Percentiles rank a stretch among this genome's conserved stretches.
phyloP scores from a whole-genome alignment of 2,329 filamentous ascomycete genomes.

The Cordyceps farinosa region DNA sequence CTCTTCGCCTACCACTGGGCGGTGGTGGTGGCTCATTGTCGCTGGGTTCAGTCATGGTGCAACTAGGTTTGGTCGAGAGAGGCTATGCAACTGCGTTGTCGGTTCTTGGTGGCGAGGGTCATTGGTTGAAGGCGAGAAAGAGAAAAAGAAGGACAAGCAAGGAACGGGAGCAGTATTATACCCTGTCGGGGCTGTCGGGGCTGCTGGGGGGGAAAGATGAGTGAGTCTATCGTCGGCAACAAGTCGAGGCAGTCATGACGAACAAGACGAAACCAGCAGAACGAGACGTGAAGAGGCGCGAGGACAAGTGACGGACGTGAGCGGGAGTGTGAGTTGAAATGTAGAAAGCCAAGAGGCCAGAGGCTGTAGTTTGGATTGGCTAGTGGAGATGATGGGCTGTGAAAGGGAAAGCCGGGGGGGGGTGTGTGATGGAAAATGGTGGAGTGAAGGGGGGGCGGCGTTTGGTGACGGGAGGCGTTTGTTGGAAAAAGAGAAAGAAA shows the following conservation, averaged over 20 bases:
- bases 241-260: conserved; percentile 9
- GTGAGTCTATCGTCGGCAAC: background rate
- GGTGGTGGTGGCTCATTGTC: conserved; percentile 22
- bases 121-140: conserved; percentile 1
- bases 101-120: conserved; percentile 8
- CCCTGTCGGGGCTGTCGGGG: background rate
- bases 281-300: background rate
- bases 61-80: conserved; percentile 7
- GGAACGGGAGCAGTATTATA: background rate
- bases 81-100: conserved; percentile 12
- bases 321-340: conserved; percentile 15
- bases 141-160: background rate
- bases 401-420: background rate
- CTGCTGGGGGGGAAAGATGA: background rate
- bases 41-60: conserved; percentile 25
- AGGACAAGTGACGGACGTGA: background rate
- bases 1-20: conserved; percentile 32
- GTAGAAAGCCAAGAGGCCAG: conserved; percentile 6
- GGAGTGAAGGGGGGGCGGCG: background rate
- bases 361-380: background rate
- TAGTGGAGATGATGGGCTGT: conserved; percentile 11
- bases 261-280: background rate
- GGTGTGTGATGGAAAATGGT: background rate
- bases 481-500: background rate
- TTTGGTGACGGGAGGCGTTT: background rate